Conservation (phyloP, 768 basidiomycete genomes). For the Psilocybe cubensis region DNA sequence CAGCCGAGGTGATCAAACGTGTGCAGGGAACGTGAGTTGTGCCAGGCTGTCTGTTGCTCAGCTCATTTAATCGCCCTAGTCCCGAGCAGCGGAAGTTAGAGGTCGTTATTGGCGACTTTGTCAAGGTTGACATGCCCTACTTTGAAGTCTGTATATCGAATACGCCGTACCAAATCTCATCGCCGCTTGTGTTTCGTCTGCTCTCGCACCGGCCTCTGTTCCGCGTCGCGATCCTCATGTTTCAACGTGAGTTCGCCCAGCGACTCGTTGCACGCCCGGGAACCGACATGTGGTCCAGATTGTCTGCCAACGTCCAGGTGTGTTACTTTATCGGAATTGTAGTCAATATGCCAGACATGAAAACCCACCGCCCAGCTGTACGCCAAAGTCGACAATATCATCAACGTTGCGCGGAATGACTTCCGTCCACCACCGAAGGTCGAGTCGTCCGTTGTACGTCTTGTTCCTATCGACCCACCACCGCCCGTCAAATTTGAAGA, state of each 20-base stretch:
- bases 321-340: conserved; percentile 1
- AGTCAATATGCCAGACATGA: neutral
- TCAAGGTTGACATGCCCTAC: conserved; percentile 97
- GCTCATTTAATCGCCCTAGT: conserved; percentile 42
- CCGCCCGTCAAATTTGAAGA: conserved; percentile 96
- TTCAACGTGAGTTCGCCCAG: conserved; percentile 97
- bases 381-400: conserved; percentile 93
- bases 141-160: conserved; percentile 99
- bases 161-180: conserved; percentile 99
- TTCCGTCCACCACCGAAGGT: conserved; percentile 96
- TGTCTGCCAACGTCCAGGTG: conserved; percentile 93
- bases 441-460: conserved; percentile 89
- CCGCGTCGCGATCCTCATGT: conserved; percentile 97
- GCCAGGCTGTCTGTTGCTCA: neutral
- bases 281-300: conserved; percentile 86
- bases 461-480: conserved; percentile 92
- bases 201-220: conserved; percentile 95
- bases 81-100: conserved; percentile 96
- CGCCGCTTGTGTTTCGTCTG: conserved; percentile 94
- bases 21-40: conserved; percentile 94
- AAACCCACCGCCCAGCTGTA: conserved; percentile 61
- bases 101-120: conserved; percentile 95
- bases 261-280: conserved; percentile 87
- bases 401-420: conserved; percentile 96
- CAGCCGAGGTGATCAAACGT: conserved; percentile 94